A percentile compares a stretch with the other conserved stretches of the same genome.
Conservation (phyloP, 805 yeast species). For the Wickerhamiella kurtzmanii region DNA sequence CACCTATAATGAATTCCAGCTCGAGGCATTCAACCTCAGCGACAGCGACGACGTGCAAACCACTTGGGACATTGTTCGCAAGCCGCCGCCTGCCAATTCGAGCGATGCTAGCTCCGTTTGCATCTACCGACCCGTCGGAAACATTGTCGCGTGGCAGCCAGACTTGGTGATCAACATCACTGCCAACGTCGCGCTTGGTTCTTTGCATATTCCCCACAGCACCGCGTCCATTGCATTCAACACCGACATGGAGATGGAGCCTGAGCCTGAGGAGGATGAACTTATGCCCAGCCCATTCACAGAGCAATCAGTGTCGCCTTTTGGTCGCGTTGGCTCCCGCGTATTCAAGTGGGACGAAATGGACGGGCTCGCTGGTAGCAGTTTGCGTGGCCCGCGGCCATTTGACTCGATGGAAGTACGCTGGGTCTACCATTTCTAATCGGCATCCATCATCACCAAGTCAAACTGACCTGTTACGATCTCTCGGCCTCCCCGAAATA, state of each 20-base stretch:
- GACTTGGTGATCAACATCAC: conserved; percentile 4
- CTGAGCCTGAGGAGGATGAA: neutral
- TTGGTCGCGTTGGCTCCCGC: neutral
- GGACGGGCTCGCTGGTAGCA: conserved; percentile 13
- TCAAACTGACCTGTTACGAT: too few relatives aligned
- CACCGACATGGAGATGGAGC: conserved; percentile 3
- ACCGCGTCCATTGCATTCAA: conserved; percentile 4
- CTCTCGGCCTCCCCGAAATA: too few relatives aligned
- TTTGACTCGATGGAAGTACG: conserved; percentile 15
- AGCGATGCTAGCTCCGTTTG: neutral
- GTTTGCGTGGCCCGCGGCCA: conserved; percentile 6
- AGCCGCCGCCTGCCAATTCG: neutral
- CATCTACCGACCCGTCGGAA: neutral
- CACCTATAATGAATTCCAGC: conserved; percentile 1
- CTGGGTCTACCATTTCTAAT: conserved; percentile 4
- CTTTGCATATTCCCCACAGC: conserved; percentile 1
- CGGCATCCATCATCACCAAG: too few relatives aligned
- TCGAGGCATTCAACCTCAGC: neutral
- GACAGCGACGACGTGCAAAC: neutral
- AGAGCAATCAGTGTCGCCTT: neutral
- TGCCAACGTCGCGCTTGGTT: neutral
- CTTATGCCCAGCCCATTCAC: neutral
- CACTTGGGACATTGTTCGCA: conserved; percentile 1
- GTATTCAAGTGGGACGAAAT: conserved; percentile 11
- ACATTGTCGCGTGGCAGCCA: neutral